Conservation (phyloP, 345 rosid genomes). For the Iberis pinnata region DNA sequence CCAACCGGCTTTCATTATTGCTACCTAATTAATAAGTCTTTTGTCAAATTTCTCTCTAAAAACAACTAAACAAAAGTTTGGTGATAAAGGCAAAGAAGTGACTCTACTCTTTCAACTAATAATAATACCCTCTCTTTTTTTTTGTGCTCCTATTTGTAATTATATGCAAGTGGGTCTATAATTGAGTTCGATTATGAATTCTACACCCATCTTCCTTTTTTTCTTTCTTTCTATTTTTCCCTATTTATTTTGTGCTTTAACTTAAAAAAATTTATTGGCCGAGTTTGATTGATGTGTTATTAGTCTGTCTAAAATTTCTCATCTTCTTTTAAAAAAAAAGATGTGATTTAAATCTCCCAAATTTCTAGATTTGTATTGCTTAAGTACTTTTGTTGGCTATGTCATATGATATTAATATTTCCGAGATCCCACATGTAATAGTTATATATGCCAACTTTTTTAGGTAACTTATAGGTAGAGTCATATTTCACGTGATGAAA, state of each 20-base stretch:
- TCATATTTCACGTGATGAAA: too few species aligned
- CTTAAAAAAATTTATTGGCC: too few species aligned
- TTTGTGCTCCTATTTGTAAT: constrained; percentile 21
- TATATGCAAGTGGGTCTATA: constrained; percentile 31
- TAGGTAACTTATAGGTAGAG: too few species aligned
- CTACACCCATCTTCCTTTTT: too few species aligned
- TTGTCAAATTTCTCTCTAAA: not conserved
- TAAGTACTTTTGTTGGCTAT: not conserved
- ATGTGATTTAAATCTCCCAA: not conserved
- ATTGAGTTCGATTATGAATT: constrained; percentile 27
- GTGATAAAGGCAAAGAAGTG: constrained; percentile 16
- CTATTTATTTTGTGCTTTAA: too few species aligned
- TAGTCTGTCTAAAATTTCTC: constrained; percentile 1
- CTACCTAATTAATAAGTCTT: too few species aligned
- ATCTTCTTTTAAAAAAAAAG: constrained; percentile 3
- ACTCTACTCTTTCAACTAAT: constrained; percentile 24
- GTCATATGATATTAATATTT: too few species aligned
- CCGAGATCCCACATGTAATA: too few species aligned
- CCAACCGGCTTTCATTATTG: too few species aligned
- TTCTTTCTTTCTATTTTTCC: too few species aligned
- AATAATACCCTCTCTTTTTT: constrained; percentile 16
- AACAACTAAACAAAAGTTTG: constrained; percentile 8
- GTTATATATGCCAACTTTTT: too few species aligned
- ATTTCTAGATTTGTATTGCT: not conserved
- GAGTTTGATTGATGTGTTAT: too few species aligned